A percentile compares a stretch with the other conserved stretches of the same genome.
phyloP scores from a whole-genome alignment of 805 yeast species.

The Cyberlindnera meyerae region DNA sequence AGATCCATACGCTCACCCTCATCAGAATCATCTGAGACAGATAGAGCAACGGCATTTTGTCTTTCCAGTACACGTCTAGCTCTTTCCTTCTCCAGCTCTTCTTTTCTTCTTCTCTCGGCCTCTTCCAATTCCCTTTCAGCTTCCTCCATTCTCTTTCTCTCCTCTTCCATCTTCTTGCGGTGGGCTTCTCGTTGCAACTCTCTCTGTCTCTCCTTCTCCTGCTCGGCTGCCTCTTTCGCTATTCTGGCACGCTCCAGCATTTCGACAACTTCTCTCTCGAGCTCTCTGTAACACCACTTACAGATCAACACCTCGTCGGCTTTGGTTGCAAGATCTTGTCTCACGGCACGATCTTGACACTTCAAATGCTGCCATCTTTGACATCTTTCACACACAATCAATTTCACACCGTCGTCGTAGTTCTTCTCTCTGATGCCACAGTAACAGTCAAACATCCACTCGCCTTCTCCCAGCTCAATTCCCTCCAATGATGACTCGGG shows the following conservation, averaged over 20 bases:
- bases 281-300: constrained; percentile 26
- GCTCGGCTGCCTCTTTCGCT: constrained; percentile 16
- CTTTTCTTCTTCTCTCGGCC: constrained; percentile 22
- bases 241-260: constrained; percentile 21
- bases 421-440: constrained; percentile 33
- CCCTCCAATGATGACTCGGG: constrained; percentile 11
- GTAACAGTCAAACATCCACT: constrained; percentile 34
- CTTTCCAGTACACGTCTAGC: constrained; percentile 17
- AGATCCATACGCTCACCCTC: not conserved
- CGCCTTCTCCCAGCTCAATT: constrained; percentile 31
- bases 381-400: constrained; percentile 33
- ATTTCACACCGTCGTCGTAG: constrained; percentile 33
- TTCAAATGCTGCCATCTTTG: constrained; percentile 34
- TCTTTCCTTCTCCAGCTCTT: constrained; percentile 24
- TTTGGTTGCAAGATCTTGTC: constrained; percentile 24
- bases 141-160: constrained; percentile 17
- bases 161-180: constrained; percentile 16
- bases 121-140: constrained; percentile 18
- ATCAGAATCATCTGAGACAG: not conserved
- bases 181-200: constrained; percentile 19
- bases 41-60: constrained; percentile 1
- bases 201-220: constrained; percentile 21
- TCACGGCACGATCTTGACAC: constrained; percentile 29
- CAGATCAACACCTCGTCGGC: constrained; percentile 26
- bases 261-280: constrained; percentile 19